Conservation (phyloP, 2,329 filamentous ascomycete genomes). For the Diplodia scrobiculata region DNA sequence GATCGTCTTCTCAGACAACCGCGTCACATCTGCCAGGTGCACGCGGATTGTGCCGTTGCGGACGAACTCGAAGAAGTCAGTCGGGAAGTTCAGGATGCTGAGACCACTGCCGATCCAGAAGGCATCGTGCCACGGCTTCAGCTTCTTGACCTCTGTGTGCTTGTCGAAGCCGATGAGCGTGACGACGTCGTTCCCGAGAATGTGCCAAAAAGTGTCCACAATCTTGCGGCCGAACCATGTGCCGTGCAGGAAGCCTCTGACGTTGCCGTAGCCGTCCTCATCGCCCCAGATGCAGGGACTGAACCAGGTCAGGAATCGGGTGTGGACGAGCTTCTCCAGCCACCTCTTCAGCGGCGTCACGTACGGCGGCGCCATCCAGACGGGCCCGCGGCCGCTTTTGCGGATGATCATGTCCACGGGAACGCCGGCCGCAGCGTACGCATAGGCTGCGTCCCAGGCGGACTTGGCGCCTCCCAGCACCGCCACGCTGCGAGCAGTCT, state of each 20-base stretch:
- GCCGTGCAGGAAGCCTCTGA: constrained; percentile 60
- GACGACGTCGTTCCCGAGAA: constrained; percentile 52
- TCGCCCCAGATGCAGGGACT: constrained; percentile 72
- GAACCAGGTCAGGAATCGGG: constrained; percentile 71
- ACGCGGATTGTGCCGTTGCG: constrained; percentile 57
- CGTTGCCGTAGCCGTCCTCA: constrained; percentile 60
- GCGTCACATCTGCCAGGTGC: constrained; percentile 58
- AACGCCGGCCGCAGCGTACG: constrained; percentile 51
- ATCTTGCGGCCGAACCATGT: constrained; percentile 60
- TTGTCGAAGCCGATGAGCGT: constrained; percentile 51
- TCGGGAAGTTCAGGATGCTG: constrained; percentile 63
- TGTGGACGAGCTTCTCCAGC: constrained; percentile 68
- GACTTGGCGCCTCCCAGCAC: constrained; percentile 66
- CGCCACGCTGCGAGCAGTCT: constrained; percentile 45
- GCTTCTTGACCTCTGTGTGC: constrained; percentile 46
- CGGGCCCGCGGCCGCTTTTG: constrained; percentile 60
- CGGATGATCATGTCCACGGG: constrained; percentile 61
- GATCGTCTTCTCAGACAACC: constrained; percentile 51
- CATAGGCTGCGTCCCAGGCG: constrained; percentile 64
- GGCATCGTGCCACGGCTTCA: constrained; percentile 47
- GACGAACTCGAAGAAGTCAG: constrained; percentile 60
- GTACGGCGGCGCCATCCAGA: constrained; percentile 62
- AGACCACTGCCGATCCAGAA: constrained; percentile 60
- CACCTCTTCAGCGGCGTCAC: constrained; percentile 63
- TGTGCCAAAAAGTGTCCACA: constrained; percentile 59